A percentile compares a stretch with the other conserved stretches of the same genome.
These are phyloP conservation scores for Sugiyamaella grinbergsii DNA, from an alignment of 1,139 yeast genomes.

Conservation along the genomic window DNA sequence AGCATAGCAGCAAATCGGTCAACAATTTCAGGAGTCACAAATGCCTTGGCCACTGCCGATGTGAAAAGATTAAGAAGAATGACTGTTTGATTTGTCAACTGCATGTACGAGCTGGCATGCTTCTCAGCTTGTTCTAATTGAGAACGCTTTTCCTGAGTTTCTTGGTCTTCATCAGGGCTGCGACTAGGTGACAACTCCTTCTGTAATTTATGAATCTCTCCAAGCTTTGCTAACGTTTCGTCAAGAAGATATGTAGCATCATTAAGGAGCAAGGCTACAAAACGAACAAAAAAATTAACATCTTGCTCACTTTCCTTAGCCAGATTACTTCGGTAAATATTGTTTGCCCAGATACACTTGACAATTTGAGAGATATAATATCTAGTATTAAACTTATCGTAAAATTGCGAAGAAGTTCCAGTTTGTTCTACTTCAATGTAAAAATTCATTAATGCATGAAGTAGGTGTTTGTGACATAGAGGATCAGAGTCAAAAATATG, in stretches of 20 bases:
- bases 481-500: slow-evolving; percentile 64
- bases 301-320: slow-evolving; percentile 60
- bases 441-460: slow-evolving; percentile 82
- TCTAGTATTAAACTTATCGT: slow-evolving; percentile 91
- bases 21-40: slow-evolving; percentile 85
- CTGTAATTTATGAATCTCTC: slow-evolving; percentile 75
- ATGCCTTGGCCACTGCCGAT: slow-evolving; percentile 81
- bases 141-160: slow-evolving; percentile 53
- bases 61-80: slow-evolving; percentile 79
- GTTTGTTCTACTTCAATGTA: slow-evolving; percentile 96
- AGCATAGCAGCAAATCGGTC: slow-evolving; percentile 95
- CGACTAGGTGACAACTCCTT: slow-evolving; percentile 46
- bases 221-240: slow-evolving; percentile 80
- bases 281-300: slow-evolving; percentile 82
- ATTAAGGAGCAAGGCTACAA: slow-evolving; percentile 91
- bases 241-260: slow-evolving; percentile 91
- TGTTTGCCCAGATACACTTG: slow-evolving; percentile 80
- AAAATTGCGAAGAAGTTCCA: slow-evolving; percentile 92
- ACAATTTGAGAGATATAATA: slow-evolving; percentile 82
- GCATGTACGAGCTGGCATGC: slow-evolving; percentile 80
- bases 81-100: slow-evolving; percentile 81
- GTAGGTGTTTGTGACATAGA: slow-evolving; percentile 63
- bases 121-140: slow-evolving; percentile 66
- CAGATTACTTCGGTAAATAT: slow-evolving; percentile 66
- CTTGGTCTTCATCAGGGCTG: slow-evolving; percentile 26